These are phyloP conservation scores for Amanita pallidorosea DNA, from an alignment of 768 basidiomycete genomes.

Conservation along the genomic window DNA sequence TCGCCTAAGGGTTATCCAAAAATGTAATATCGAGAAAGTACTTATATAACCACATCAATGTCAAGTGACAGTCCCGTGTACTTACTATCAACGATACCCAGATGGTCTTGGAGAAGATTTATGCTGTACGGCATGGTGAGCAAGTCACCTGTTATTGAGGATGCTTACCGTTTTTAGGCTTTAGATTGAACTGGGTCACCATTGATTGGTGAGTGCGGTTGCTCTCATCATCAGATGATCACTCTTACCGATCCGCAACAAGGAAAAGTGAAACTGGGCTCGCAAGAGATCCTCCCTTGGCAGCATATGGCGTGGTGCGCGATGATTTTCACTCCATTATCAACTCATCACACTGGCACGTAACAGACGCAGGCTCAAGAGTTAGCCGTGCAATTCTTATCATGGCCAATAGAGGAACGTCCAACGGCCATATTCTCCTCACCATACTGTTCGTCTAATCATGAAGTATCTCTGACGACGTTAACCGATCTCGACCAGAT, in stretches of 20 bases:
- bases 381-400: slow-evolving; percentile 50
- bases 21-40: not conserved
- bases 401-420: slow-evolving; percentile 51
- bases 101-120: slow-evolving; percentile 43
- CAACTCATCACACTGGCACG: not conserved
- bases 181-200: slow-evolving; percentile 64
- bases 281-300: slow-evolving; percentile 62
- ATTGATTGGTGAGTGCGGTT: slow-evolving; percentile 42
- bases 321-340: not conserved
- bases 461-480: not conserved
- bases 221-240: not conserved
- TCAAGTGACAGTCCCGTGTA: not conserved
- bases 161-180: slow-evolving; percentile 33
- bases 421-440: slow-evolving; percentile 80
- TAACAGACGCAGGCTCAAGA: slow-evolving; percentile 62
- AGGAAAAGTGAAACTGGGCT: slow-evolving; percentile 62
- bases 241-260: slow-evolving; percentile 6
- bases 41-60: not conserved
- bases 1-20: not conserved
- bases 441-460: slow-evolving; percentile 54
- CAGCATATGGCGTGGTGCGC: slow-evolving; percentile 56
- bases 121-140: slow-evolving; percentile 59
- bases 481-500: slow-evolving; percentile 30
- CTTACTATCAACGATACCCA: not conserved
- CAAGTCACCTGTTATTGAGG: not conserved